Evolutionary conservation across 306 rosid genomes (phyloP).

Genomic region (Sophora flavescens): DNA sequence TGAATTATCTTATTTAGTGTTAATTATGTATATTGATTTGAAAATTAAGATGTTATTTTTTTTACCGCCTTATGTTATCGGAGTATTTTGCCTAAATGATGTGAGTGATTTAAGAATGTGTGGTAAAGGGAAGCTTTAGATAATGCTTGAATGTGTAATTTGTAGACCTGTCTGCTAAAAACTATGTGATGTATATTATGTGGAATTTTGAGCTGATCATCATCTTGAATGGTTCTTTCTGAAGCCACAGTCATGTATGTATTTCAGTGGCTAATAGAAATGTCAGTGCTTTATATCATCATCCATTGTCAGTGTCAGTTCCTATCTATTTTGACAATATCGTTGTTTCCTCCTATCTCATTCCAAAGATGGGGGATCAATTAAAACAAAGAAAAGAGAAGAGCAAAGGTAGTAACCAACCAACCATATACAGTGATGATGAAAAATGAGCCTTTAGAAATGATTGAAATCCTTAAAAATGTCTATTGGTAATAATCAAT

Average conservation of each 20-base stretch:
- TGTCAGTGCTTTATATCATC: constrained; percentile 22
- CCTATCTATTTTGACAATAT: background rate
- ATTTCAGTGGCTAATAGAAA: constrained; percentile 21
- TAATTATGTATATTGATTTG: constrained; percentile 10
- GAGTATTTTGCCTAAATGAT: background rate
- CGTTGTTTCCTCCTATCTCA: constrained; percentile 19
- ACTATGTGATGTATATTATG: background rate
- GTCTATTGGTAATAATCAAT: constrained; percentile 21
- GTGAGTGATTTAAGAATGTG: background rate
- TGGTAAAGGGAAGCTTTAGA: background rate
- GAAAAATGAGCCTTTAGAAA: constrained; percentile 15
- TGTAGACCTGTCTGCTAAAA: background rate
- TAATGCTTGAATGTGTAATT: constrained; percentile 12
- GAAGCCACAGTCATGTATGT: background rate
- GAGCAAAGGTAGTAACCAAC: constrained; percentile 15
- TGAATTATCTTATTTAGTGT: background rate
- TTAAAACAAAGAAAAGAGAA: background rate
- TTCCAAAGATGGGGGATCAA: constrained; percentile 15
- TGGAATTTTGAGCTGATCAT: constrained; percentile 24
- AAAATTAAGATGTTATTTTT: background rate
- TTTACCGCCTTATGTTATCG: background rate
- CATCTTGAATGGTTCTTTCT: background rate
- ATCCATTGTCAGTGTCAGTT: constrained; percentile 14
- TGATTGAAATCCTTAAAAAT: constrained; percentile 15
- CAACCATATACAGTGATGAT: constrained; percentile 1